Evolutionary conservation across 169 alveolate species (phyloP), one percentile per base, ranked within the genome.

Genomic region (Toxoplasma gondii): DNA sequence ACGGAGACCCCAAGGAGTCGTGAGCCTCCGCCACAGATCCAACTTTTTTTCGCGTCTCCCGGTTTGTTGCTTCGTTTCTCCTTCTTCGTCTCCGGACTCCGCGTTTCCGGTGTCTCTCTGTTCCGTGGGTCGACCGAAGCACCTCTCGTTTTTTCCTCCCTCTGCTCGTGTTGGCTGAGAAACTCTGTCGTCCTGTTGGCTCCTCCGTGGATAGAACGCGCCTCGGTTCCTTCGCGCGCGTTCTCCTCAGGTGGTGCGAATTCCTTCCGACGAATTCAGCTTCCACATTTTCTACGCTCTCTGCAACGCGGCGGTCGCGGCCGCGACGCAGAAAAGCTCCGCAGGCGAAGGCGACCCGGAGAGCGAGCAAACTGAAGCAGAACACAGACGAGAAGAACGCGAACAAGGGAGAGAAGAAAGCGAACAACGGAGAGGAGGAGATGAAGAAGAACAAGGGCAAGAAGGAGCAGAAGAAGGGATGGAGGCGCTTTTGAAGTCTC

Each of bases 251-350:
- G 94, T 91, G 54, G 95, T 87, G 38, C 74, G 58, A 31, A 69
- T 86, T 19, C 95, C 95, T 2, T 27, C 96, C 29, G 98, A 97
- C 41, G 99, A 99, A 95, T 96, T 99, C 54, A 98, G 98, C 96
- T 99, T 98, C 94, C 99, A 99, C 95, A 97, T 99, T 70, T 99
- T 99, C 97, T 98, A 98, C 96, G 97, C 93, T 97, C 97, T 91
- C 93, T 97, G 96, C 94, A 95, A 93, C 94, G 94, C 49, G 93
- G 92, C 91, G 31, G 38, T 36, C 88, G 83, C 84, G 31, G 83
- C 27, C 19, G 92, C 78, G 78, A 64, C 17, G 27, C 27, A 17
- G 17, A 64, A 27, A 64, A 22, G 49, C 45, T n/a, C 10, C 45
- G 27, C 80, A 9, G 49, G 64, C 10, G 74, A 27, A 17, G 44